Evolutionary conservation across 73 alveolate genomes (phyloP).

Genomic region (Paramecium primaurelia): DNA sequence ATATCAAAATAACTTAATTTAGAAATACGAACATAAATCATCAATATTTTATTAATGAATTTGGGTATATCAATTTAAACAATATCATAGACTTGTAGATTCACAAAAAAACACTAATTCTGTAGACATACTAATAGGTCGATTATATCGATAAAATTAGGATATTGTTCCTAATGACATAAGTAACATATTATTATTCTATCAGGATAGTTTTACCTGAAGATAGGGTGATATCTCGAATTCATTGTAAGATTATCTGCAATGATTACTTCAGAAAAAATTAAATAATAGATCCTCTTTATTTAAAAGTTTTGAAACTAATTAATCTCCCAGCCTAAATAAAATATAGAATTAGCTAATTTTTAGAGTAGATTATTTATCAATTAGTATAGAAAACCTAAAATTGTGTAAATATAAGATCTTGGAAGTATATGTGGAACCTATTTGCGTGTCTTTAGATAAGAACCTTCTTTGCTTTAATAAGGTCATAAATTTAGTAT

Average conservation of each 20-base stretch:
- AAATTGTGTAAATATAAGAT: not conserved
- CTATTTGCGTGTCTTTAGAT: not conserved
- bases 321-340: not conserved
- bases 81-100: not conserved
- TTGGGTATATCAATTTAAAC: not conserved
- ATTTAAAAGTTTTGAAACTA: not conserved
- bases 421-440: not conserved
- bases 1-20: not conserved
- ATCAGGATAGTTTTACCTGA: not conserved
- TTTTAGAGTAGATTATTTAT: not conserved
- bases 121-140: not conserved
- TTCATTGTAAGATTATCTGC: not conserved
- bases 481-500: not conserved
- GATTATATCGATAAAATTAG: not conserved
- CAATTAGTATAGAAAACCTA: not conserved
- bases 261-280: not conserved
- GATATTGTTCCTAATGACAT: constrained; percentile 2
- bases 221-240: not conserved
- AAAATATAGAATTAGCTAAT: not conserved
- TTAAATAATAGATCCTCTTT: not conserved
- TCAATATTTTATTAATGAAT: not conserved
- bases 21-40: not conserved
- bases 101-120: not conserved
- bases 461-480: not conserved
- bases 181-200: not conserved